Evolutionary conservation across 352 stramenopile species (phyloP).

Genomic region (Aphanomyces cochlioides): DNA sequence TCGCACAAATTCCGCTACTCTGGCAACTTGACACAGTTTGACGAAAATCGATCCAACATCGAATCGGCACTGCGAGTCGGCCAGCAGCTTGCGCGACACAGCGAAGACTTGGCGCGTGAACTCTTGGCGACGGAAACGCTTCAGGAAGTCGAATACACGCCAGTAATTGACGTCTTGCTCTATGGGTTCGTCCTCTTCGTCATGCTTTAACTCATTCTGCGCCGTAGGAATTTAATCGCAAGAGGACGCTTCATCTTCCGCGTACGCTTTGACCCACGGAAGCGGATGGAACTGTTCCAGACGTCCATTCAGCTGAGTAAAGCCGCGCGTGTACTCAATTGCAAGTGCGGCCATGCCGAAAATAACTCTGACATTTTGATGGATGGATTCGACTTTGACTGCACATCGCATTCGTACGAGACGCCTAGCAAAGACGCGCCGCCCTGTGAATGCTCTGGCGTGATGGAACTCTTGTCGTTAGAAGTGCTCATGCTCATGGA

Average conservation of each 20-base stretch:
- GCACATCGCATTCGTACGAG: conserved; percentile 40
- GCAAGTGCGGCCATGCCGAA: conserved; percentile 61
- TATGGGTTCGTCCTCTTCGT: conserved; percentile 35
- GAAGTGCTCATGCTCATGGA: conserved; percentile 73
- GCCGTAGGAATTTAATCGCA: conserved; percentile 61
- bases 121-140: background rate
- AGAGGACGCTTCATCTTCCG: conserved; percentile 77
- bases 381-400: conserved; percentile 57
- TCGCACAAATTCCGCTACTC: conserved; percentile 63
- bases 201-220: background rate
- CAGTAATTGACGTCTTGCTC: conserved; percentile 69
- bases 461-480: conserved; percentile 67
- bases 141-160: conserved; percentile 38
- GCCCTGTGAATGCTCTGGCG: conserved; percentile 61
- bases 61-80: conserved; percentile 74
- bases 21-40: conserved; percentile 61
- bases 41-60: conserved; percentile 78
- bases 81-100: conserved; percentile 67
- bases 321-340: conserved; percentile 64
- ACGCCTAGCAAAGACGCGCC: conserved; percentile 30
- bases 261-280: conserved; percentile 63
- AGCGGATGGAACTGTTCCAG: conserved; percentile 62
- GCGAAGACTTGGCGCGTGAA: conserved; percentile 66
- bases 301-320: conserved; percentile 67
- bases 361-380: conserved; percentile 62